Evolutionary conservation across 2,329 filamentous ascomycete species (phyloP).

Genomic region (Aspergillus novofumigatus): DNA sequence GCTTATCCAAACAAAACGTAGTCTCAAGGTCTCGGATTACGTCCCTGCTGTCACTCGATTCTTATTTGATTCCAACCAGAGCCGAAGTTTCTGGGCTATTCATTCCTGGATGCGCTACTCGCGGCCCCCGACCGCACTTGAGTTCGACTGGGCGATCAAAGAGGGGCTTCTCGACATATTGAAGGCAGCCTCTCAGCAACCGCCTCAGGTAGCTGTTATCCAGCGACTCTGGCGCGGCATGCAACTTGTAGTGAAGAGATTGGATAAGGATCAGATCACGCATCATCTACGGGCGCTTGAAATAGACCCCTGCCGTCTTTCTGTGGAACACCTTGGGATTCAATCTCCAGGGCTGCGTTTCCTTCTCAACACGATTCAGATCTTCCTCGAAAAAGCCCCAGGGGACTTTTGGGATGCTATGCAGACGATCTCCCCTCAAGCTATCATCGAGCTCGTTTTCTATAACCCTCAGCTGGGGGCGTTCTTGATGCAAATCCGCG

Average conservation of each 20-base stretch:
- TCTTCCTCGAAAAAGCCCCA: conserved; percentile 69
- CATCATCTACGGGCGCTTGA: conserved; percentile 77
- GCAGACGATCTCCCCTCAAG: conserved; percentile 71
- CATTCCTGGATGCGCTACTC: conserved; percentile 64
- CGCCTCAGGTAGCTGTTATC: conserved; percentile 52
- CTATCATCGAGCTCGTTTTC: conserved; percentile 80
- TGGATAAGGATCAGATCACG: conserved; percentile 70
- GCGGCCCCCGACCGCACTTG: conserved; percentile 60
- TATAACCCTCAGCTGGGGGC: conserved; percentile 64
- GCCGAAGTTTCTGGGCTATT: conserved; percentile 63
- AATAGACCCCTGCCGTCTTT: conserved; percentile 58
- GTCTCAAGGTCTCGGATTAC: conserved; percentile 69
- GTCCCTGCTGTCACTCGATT: conserved; percentile 82
- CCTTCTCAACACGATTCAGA: conserved; percentile 66
- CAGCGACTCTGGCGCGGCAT: conserved; percentile 77
- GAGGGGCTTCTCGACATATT: conserved; percentile 68
- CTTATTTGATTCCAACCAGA: conserved; percentile 68
- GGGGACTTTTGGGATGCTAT: conserved; percentile 86
- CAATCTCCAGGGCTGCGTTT: conserved; percentile 60
- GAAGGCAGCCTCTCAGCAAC: conserved; percentile 55
- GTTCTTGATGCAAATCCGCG: conserved; percentile 48
- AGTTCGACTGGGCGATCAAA: conserved; percentile 85
- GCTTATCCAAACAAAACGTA: conserved; percentile 71
- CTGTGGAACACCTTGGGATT: conserved; percentile 64
- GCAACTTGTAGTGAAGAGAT: conserved; percentile 65